Evolutionary conservation across 345 rosid genomes (phyloP).

Genomic region (Gynandropsis gynandra): DNA sequence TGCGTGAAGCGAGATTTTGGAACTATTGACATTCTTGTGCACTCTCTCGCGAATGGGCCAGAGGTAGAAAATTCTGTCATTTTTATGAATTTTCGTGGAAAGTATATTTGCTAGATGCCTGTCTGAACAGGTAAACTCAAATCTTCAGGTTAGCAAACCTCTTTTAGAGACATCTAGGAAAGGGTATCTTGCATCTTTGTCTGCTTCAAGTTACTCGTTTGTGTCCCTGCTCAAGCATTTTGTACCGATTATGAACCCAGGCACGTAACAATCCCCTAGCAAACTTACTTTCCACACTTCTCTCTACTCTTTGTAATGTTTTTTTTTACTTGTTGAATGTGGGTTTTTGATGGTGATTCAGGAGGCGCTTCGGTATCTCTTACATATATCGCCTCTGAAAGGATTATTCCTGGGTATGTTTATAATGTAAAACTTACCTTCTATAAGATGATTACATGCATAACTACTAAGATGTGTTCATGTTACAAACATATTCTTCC

Average conservation of each 20-base stretch:
- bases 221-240: conserved; percentile 84
- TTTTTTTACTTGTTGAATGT: conserved; percentile 9
- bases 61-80: conserved; percentile 44
- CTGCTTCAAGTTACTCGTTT: conserved; percentile 92
- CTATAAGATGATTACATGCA: too few species aligned
- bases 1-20: conserved; percentile 80
- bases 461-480: not conserved
- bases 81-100: not conserved
- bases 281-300: too few species aligned
- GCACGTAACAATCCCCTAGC: conserved; percentile 28
- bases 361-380: conserved; percentile 95
- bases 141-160: conserved; percentile 70
- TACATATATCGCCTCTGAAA: conserved; percentile 90
- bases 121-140: conserved; percentile 6
- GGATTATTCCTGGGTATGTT: conserved; percentile 81
- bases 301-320: not conserved
- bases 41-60: conserved; percentile 94
- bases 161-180: conserved; percentile 89
- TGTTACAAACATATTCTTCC: conserved; percentile 9
- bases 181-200: conserved; percentile 86
- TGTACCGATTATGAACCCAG: conserved; percentile 90
- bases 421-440: not conserved
- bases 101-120: not conserved
- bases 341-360: conserved; percentile 23
- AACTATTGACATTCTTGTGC: conserved; percentile 87